Evolutionary conservation across 345 rosid genomes (phyloP), one percentile per base, ranked within the genome.

Genomic region (Toxicodendron radicans): DNA sequence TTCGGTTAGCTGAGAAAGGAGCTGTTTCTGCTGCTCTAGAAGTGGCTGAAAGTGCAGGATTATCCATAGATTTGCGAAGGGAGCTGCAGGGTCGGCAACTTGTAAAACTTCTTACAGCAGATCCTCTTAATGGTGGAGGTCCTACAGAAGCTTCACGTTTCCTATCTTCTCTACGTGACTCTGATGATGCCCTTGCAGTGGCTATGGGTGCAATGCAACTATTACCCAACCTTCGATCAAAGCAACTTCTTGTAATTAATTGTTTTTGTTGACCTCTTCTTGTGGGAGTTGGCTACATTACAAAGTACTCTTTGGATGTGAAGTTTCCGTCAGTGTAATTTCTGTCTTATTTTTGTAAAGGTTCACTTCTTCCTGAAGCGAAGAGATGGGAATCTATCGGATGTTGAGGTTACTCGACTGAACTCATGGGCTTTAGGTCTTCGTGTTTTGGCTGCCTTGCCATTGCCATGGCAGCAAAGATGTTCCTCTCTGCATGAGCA

Each of bases 141-240:
- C 99, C 99, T 75, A 95, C 99, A 18, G 98, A 95, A 90, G 99
- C 99, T 51, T 95, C 99, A 57, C 93, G 99, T 58, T 95, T 95
- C 84, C 85, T 95, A 11, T 92, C 99, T 32, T 92, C 97, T 20
- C 83, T 95, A 35, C 90, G 89, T 79, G 95, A 91, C 75, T 89
- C 99, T 33, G 88, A 94, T 79, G 99, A 92, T 85, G 99, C 97
- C 63, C 80, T 95, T 76, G 94, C 95, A 53, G 99, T 95, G 77
- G 99, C 94, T 72, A 91, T 91, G 91, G 97, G 97, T 78, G 99
- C 99, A 74, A 95, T 95, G 99, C 99, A 92, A 81, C 81, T 95
- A 66, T 78, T 95, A 79, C 91, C 99, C 74, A 89, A 95, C 83
- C 89, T 95, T 74, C 95, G 98, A 73, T 92, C 99, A 52, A 95